Conservation (phyloP, 2,329 filamentous ascomycete species). For the Diaporthe eres region DNA sequence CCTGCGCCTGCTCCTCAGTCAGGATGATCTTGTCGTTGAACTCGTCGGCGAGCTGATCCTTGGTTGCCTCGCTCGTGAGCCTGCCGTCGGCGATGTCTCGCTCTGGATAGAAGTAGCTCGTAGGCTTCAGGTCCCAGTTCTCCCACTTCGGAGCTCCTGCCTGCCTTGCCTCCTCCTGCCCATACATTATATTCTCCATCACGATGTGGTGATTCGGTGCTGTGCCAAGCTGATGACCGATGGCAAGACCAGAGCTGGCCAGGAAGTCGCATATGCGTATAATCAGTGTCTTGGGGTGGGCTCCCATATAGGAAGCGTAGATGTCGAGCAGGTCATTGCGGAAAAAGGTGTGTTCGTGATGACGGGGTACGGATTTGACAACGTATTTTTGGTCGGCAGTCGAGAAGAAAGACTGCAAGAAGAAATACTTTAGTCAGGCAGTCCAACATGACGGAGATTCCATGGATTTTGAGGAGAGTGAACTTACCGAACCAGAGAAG, state of each 20-base stretch:
- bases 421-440: not conserved
- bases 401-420: conserved; percentile 74
- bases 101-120: conserved; percentile 82
- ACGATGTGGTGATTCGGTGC: conserved; percentile 81
- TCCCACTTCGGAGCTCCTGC: conserved; percentile 67
- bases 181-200: conserved; percentile 82
- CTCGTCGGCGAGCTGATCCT: conserved; percentile 75
- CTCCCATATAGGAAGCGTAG: conserved; percentile 75
- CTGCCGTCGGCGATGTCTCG: conserved; percentile 76
- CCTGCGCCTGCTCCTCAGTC: conserved; percentile 65
- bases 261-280: conserved; percentile 81
- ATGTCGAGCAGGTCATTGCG: conserved; percentile 74
- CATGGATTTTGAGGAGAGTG: not conserved
- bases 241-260: conserved; percentile 65
- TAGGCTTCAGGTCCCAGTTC: conserved; percentile 81
- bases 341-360: conserved; percentile 81
- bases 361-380: conserved; percentile 78
- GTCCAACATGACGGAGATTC: not conserved
- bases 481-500: conserved; percentile 75
- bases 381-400: conserved; percentile 77
- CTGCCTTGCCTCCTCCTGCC: conserved; percentile 62
- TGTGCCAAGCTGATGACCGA: conserved; percentile 72
- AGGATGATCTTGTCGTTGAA: conserved; percentile 77
- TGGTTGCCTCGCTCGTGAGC: conserved; percentile 75
- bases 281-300: conserved; percentile 72